Evolutionary conservation across 768 basidiomycete species (phyloP), one percentile per base, ranked within the genome.

Genomic region (Boletus rubescentipes): DNA sequence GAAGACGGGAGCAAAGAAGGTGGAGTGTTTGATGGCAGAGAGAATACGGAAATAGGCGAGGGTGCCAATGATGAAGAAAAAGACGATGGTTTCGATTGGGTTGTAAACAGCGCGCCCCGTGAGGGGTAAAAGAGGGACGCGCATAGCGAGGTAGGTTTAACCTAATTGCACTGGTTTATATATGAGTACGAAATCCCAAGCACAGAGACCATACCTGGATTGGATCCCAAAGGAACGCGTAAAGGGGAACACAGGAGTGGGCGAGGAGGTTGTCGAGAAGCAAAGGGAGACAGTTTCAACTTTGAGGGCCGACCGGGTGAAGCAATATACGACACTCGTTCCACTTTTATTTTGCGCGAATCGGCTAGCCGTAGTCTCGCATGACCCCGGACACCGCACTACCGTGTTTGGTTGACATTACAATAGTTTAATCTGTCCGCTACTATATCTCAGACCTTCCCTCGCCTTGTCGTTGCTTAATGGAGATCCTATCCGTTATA

Each of bases 31-130:
- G 66, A 98, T 89, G 48, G 90, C 89, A 51, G 83, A 83, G 55
- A 99, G 82, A 61, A 97, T 80, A 65, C 96, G 93, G 70, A 98
- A 97, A 72, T 98, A 98, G 43, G 92, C 89, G 47, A 98, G 81
- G 1, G 97, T 98, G 20, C 90, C 89, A 55, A 95, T 70, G 64
- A 94, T 84, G 70, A 86, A 91, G 76, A 92, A 89, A 69, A 85
- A 83, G 52, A 97, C 93, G 59, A 97, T 93, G 9, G 89, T 89
- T 66, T 98, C 95, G 58, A 92, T 90, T 45, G 90, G 90, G 5
- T 78, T 85, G 68, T 84, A 84, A 15, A 86, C 87, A 2, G 88
- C 85, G 58, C 87, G 85, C 14, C 79, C 79, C 5, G 87, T 87
- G 59, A 91, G 76, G 2, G 87, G 86, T 39, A 85, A 76, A 36